These are phyloP conservation scores for Lagenaria siceraria DNA, from an alignment of 306 rosid genomes.

Conservation along the genomic window DNA sequence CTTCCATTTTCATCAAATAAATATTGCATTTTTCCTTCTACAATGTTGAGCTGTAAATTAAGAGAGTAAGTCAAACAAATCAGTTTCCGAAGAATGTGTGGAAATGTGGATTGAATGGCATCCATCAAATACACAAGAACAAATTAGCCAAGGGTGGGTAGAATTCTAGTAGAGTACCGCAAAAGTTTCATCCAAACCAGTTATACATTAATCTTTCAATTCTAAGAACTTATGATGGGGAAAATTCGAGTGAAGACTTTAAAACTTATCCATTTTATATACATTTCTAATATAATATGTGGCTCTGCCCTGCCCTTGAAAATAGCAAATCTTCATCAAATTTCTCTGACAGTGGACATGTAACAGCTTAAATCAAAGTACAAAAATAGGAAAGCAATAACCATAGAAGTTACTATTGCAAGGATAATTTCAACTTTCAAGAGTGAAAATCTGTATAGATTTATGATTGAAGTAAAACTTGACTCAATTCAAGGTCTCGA, in stretches of 20 bases:
- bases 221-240: background rate
- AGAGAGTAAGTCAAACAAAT: background rate
- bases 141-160: too few relatives aligned
- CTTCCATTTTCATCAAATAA: constrained; percentile 73
- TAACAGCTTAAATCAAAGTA: background rate
- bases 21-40: constrained; percentile 94
- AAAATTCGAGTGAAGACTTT: too few relatives aligned
- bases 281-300: too few relatives aligned
- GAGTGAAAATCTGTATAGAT: background rate
- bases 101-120: too few relatives aligned
- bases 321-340: background rate
- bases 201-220: background rate
- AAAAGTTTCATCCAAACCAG: background rate
- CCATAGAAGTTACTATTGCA: background rate
- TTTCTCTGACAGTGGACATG: background rate
- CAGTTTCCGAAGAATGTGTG: constrained; percentile 1
- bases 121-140: background rate
- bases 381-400: background rate
- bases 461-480: background rate
- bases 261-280: too few relatives aligned
- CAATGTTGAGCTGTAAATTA: constrained; percentile 60
- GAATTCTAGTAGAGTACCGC: too few relatives aligned
- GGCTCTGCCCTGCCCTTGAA: background rate
- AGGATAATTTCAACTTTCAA: background rate
- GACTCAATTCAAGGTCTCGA: background rate